Percentiles rank a stretch among this genome's conserved stretches.
These are phyloP conservation scores for Physaria fendleri DNA, from an alignment of 345 rosid genomes.

Conservation along the genomic window DNA sequence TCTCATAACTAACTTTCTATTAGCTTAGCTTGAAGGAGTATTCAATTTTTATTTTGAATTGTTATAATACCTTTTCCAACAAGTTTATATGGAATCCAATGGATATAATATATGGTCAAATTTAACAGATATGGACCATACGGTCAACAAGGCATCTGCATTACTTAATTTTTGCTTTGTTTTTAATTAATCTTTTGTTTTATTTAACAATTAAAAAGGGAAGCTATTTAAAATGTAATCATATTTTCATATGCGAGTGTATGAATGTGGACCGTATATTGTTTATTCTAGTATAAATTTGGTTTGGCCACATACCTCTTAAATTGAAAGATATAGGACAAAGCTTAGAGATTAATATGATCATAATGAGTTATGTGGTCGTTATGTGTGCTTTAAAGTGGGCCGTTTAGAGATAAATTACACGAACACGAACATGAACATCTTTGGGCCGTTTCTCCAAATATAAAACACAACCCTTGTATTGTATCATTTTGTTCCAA, in stretches of 20 bases:
- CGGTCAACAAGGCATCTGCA: conserved; percentile 5
- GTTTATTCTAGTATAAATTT: neutral
- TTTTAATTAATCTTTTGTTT: neutral
- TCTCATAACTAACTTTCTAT: neutral
- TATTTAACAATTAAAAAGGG: neutral
- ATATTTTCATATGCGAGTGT: neutral
- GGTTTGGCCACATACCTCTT: too few relatives aligned
- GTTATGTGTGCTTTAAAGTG: too few relatives aligned
- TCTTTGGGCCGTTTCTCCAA: neutral
- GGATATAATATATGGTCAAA: neutral
- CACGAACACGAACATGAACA: neutral
- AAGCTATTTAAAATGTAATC: neutral
- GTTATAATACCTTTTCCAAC: neutral
- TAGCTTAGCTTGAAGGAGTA: too few relatives aligned
- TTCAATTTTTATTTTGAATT: neutral
- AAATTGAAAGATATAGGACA: too few relatives aligned
- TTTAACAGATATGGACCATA: neutral
- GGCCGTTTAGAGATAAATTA: too few relatives aligned
- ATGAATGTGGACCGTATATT: neutral
- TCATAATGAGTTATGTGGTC: too few relatives aligned
- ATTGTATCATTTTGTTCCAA: too few relatives aligned
- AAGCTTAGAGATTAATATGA: too few relatives aligned
- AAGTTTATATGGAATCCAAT: neutral
- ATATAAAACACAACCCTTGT: too few relatives aligned
- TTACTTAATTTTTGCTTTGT: neutral